Evolutionary conservation across 345 rosid species (phyloP).

Genomic region (Salix caprea): DNA sequence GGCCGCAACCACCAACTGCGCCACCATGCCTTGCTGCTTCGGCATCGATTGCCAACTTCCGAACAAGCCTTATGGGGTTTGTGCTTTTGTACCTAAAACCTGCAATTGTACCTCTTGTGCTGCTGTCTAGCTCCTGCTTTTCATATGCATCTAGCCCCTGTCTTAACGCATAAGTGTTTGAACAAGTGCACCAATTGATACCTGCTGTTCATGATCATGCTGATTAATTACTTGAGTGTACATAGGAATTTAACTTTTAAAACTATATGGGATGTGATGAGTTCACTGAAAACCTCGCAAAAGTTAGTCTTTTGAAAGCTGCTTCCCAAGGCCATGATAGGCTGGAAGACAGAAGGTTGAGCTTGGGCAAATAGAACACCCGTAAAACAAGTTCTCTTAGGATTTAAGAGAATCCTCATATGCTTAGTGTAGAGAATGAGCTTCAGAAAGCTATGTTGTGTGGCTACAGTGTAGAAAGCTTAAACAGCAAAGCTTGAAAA

Average conservation of each 20-base stretch:
- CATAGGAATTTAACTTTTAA: no score
- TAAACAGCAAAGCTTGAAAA: background rate
- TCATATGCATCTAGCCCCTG: background rate
- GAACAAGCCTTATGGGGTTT: slow-evolving; percentile 68
- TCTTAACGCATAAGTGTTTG: background rate
- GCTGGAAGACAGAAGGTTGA: background rate
- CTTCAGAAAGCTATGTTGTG: background rate
- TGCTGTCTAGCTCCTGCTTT: background rate
- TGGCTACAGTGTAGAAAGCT: background rate
- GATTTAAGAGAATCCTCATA: background rate
- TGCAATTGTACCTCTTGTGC: slow-evolving; percentile 53
- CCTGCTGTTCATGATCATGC: no score
- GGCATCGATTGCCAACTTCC: slow-evolving; percentile 67
- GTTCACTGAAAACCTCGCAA: no score
- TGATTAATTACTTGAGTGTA: no score
- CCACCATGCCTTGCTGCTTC: slow-evolving; percentile 69
- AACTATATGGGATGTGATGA: no score
- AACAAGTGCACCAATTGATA: no score
- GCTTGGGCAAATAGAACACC: background rate
- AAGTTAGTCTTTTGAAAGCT: no score
- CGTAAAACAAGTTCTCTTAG: background rate
- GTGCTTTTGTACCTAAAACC: slow-evolving; percentile 72
- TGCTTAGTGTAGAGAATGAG: background rate
- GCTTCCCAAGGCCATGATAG: no score
- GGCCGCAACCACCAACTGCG: slow-evolving; percentile 28